Evolutionary conservation across 768 basidiomycete species (phyloP).

Genomic region (Trametes cubensis): DNA sequence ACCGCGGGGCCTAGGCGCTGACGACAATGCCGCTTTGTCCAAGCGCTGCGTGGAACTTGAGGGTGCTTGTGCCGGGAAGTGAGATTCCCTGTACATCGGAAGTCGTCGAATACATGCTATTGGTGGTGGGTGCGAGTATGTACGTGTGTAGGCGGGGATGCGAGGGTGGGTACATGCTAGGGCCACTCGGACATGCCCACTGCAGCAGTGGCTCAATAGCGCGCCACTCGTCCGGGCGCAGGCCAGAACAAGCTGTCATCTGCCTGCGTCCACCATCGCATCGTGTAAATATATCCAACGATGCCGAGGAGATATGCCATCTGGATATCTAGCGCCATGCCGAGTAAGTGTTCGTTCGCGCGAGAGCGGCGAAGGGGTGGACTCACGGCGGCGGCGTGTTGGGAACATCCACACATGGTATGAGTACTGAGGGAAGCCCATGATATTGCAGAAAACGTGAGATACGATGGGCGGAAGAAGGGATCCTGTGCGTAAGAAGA

Average conservation of each 20-base stretch:
- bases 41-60: neutral
- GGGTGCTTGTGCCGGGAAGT: constrained; percentile 7
- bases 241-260: constrained; percentile 48
- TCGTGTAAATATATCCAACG: constrained; percentile 54
- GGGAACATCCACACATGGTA: constrained; percentile 61
- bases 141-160: constrained; percentile 4
- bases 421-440: constrained; percentile 80
- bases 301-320: constrained; percentile 62
- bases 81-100: neutral
- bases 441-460: constrained; percentile 92
- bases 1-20: constrained; percentile 1
- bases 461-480: constrained; percentile 75
- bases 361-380: neutral
- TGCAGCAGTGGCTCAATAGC: constrained; percentile 7
- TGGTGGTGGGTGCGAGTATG: too few species aligned
- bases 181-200: neutral
- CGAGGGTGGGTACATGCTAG: neutral
- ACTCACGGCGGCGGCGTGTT: constrained; percentile 52
- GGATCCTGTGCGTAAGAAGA: constrained; percentile 86
- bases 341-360: constrained; percentile 1
- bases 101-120: neutral
- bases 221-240: constrained; percentile 10
- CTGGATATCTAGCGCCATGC: constrained; percentile 49
- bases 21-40: constrained; percentile 17
- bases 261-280: constrained; percentile 53